Evolutionary conservation across 345 rosid genomes (phyloP).

Genomic region (Boechera divaricarpa): DNA sequence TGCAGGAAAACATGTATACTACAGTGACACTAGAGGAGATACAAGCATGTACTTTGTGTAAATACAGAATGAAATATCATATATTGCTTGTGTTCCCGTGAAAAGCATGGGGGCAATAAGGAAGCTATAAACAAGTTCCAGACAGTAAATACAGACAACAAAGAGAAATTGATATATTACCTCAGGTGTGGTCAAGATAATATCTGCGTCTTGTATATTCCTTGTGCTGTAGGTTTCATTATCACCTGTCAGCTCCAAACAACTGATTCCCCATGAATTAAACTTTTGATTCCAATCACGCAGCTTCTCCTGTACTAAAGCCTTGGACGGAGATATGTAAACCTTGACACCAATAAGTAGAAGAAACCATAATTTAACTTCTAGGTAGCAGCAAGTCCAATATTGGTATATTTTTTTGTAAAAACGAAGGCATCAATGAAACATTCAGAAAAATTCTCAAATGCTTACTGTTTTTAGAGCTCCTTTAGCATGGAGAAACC

Average conservation of each 20-base stretch:
- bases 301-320: constrained; percentile 93
- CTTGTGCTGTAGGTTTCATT: constrained; percentile 73
- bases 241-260: constrained; percentile 94
- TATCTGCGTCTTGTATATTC: constrained; percentile 88
- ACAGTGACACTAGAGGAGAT: constrained; percentile 18
- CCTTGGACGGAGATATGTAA: constrained; percentile 95
- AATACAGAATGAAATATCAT: constrained; percentile 3
- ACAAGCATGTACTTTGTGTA: constrained; percentile 11
- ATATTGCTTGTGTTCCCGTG: not conserved
- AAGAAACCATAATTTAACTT: constrained; percentile 31
- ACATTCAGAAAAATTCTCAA: constrained; percentile 6
- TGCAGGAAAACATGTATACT: constrained; percentile 39
- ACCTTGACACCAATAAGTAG: constrained; percentile 53
- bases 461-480: constrained; percentile 83
- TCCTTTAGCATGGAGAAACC: constrained; percentile 73
- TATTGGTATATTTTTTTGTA: not conserved
- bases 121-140: constrained; percentile 11
- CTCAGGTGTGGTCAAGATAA: constrained; percentile 97
- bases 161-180: constrained; percentile 45
- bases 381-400: constrained; percentile 3
- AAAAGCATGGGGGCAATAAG: not conserved
- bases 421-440: not conserved
- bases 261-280: constrained; percentile 77
- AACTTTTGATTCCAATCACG: constrained; percentile 91
- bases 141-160: not conserved